These are phyloP conservation scores for Umbilicaria muhlenbergii DNA, from an alignment of 495 filamentous ascomycete genomes.

Conservation along the genomic window DNA sequence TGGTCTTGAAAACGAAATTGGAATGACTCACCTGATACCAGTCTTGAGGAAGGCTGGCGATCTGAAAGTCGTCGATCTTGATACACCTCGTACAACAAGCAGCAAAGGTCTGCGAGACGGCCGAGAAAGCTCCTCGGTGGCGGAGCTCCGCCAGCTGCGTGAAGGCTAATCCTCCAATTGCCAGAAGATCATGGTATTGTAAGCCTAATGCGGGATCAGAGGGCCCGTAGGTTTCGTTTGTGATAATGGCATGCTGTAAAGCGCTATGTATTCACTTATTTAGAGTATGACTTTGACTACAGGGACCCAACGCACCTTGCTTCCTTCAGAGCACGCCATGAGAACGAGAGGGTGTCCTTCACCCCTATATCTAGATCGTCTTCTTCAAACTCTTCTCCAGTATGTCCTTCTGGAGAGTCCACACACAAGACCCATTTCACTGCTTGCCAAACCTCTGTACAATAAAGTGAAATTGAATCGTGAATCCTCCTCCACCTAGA, in stretches of 20 bases:
- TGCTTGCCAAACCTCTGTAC: conserved; percentile 52
- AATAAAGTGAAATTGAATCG: conserved; percentile 36
- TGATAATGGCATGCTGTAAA: conserved; percentile 6
- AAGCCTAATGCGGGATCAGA: conserved; percentile 24
- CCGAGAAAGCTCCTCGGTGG: conserved; percentile 87
- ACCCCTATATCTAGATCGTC: conserved; percentile 50
- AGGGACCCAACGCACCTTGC: conserved; percentile 45
- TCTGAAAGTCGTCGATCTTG: conserved; percentile 30
- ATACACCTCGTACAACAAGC: conserved; percentile 51
- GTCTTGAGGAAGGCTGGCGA: conserved; percentile 21
- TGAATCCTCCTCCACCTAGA: conserved; percentile 30
- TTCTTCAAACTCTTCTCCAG: conserved; percentile 55
- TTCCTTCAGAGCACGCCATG: conserved; percentile 83
- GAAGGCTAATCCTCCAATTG: conserved; percentile 57
- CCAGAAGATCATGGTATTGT: conserved; percentile 23
- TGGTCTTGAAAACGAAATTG: neutral
- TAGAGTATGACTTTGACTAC: neutral
- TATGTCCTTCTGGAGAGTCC: conserved; percentile 80
- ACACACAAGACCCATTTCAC: conserved; percentile 68
- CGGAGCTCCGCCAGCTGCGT: conserved; percentile 67
- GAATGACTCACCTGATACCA: conserved; percentile 50
- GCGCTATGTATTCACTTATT: neutral
- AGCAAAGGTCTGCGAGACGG: conserved; percentile 76
- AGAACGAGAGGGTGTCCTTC: conserved; percentile 82
- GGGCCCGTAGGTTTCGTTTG: conserved; percentile 11